Evolutionary conservation across 2,329 filamentous ascomycete species (phyloP), one percentile per base, ranked within the genome.

Genomic region (Aspergillus tamarii): DNA sequence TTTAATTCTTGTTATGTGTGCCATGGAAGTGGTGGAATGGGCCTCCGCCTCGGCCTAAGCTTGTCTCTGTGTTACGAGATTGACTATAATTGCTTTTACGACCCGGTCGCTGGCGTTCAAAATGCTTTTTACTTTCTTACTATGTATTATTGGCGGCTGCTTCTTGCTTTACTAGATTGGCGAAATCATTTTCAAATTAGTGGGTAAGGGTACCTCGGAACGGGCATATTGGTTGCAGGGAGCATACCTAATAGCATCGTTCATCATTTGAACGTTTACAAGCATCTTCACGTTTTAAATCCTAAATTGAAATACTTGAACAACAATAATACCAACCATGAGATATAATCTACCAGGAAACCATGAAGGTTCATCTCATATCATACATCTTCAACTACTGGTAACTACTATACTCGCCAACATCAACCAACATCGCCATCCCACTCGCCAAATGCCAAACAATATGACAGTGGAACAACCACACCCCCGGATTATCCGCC

Each of bases 21-120:
- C 94, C 23, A 84, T 99, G 57, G 93, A 98, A 78, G 93, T 95
- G 2, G 89, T 98, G 6, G 91, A 96, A 74, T 97, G 94, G 94
- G 91, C 93, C 2, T 68, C 70, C 36, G 63, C 69, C 50, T 54
- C 67, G 30, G 65, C 69, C 11, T 69, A 64, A 57, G 50, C 32
- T 59, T 34, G n/a, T 59, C 14, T 16, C 55, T 5, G 48, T 32
- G 26, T 9, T 52, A 52, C 48, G 28, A 52, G 8, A 52, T 52
- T 52, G 48, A 7, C 28, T 12, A 8, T 21, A 6, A 9, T 30
- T n/a, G 26, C 19, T 32, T 52, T 21, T 32, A 32, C 16, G 28
- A 32, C 26, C n/a, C 4, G 48, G 48, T 21, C 19, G 30, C 19
- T 12, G 48, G 48, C 48, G 48, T 52, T 52, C 10, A 30, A 52